Evolutionary conservation across 805 yeast genomes (phyloP).

Genomic region (Tetrapisispora pingtungensis): DNA sequence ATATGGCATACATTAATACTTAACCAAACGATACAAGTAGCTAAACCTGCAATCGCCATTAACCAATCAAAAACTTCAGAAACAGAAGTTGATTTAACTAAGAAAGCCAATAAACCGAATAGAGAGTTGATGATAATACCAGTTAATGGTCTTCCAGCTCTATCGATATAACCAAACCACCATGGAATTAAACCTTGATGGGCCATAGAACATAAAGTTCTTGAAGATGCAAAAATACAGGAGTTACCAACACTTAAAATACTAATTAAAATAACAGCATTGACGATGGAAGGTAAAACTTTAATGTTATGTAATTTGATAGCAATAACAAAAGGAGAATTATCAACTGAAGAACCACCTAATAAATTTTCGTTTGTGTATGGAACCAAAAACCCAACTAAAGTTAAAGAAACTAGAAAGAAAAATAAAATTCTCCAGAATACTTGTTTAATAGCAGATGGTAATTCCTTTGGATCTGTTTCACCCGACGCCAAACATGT

Average conservation of each 20-base stretch:
- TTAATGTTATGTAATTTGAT: conserved; percentile 46
- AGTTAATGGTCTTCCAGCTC: conserved; percentile 43
- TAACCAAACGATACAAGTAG: conserved; percentile 51
- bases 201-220: conserved; percentile 43
- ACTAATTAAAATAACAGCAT: conserved; percentile 48
- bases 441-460: conserved; percentile 66
- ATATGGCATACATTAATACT: conserved; percentile 45
- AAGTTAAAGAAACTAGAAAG: conserved; percentile 44
- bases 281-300: conserved; percentile 46
- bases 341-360: conserved; percentile 44
- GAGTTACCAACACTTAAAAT: conserved; percentile 38
- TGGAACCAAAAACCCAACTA: conserved; percentile 51
- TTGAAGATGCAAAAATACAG: conserved; percentile 42
- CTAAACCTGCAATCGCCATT: conserved; percentile 45
- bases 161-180: conserved; percentile 37
- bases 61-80: conserved; percentile 48
- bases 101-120: conserved; percentile 46
- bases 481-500: conserved; percentile 69
- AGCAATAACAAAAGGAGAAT: conserved; percentile 55
- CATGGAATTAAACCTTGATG: conserved; percentile 44
- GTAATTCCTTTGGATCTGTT: conserved; percentile 50
- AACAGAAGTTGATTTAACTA: conserved; percentile 40
- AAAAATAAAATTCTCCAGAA: conserved; percentile 49
- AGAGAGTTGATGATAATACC: conserved; percentile 34
- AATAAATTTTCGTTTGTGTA: conserved; percentile 39